Percentiles rank a stretch among this genome's conserved stretches.
These are phyloP conservation scores for Hypoxylon sp. DNA, from an alignment of 2,329 filamentous ascomycete genomes.

Conservation along the genomic window DNA sequence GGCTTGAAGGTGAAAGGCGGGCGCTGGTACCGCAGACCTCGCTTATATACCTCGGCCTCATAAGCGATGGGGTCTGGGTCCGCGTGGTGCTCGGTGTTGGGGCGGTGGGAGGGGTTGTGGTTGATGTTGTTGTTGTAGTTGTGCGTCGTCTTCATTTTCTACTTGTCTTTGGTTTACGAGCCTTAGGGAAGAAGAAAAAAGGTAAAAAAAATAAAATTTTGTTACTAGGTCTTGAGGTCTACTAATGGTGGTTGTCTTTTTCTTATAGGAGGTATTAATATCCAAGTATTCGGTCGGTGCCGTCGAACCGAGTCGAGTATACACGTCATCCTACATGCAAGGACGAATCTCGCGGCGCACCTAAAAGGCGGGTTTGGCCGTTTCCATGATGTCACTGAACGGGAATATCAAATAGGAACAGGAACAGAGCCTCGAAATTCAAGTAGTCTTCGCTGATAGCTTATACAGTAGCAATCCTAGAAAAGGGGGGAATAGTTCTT, in stretches of 20 bases:
- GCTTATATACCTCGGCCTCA: slow-evolving; percentile 34
- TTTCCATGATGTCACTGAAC: slow-evolving; percentile 24
- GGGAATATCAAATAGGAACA: too few relatives aligned
- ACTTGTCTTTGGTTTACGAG: not conserved
- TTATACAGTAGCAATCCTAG: too few relatives aligned
- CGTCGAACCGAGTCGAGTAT: not conserved
- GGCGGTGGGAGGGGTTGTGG: slow-evolving; percentile 13
- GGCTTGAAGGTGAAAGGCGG: slow-evolving; percentile 42
- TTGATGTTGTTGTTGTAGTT: not conserved
- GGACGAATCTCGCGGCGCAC: not conserved
- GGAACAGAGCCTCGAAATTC: too few relatives aligned
- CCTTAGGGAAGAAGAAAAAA: not conserved
- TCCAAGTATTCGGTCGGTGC: not conserved
- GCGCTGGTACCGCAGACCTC: slow-evolving; percentile 38
- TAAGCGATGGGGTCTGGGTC: slow-evolving; percentile 36
- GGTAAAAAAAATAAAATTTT: too few relatives aligned
- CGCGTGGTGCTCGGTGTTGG: slow-evolving; percentile 8
- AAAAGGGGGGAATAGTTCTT: too few relatives aligned
- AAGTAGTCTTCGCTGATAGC: too few relatives aligned
- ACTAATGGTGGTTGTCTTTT: too few relatives aligned
- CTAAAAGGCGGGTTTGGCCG: not conserved
- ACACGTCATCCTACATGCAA: slow-evolving; percentile 15
- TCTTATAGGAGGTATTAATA: too few relatives aligned
- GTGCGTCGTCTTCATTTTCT: not conserved
- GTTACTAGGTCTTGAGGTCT: too few relatives aligned